Evolutionary conservation across 2,329 filamentous ascomycete genomes (phyloP), one percentile per base, ranked within the genome.

Genomic region (Thielaviopsis punctulata): DNA sequence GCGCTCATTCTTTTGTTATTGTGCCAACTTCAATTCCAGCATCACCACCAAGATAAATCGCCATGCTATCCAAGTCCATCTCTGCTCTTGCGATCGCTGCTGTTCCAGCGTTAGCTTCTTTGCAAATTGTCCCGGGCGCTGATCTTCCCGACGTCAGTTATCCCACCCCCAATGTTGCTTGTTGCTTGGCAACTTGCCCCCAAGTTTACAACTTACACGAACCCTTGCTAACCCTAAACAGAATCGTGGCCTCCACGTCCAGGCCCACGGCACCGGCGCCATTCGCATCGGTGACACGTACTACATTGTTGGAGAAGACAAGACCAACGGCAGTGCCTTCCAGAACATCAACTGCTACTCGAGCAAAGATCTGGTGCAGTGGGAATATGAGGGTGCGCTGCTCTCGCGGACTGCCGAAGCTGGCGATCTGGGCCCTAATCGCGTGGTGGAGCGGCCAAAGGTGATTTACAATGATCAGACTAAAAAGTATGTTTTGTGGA

Each of bases 271-370:
- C 1, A 76, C 73, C 1, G 79, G 79, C 41, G 68, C 84, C n/a
- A 72, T 81, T 59, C 67, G 75, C 58, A 73, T 75, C 1, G 68
- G 70, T 44, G 68, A 66, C 9, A 73, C 71, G 0, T 85, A 77
- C 66, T 85, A 84, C 65, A 72, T 79, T 65, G 75, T 84, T 30
- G 82, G 82, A 15, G 81, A 85, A 61, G 80, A 84, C 64, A 84
- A 84, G 62, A 75, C 76, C 1, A 65, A 73, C n/a, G 78, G 79
- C 22, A 71, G 68, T 1, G 64, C 68, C 0, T 84, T 84, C 62
- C 73, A 77, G 54, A 78, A 78, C 49, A 68, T 84, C 58, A 83
- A 82, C 61, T 84, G 80, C 64, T 84, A 84, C 62, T 76, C 75
- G 0, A 80, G 76, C 13, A 68, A 67, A 12, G 65, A 84, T 61